These are phyloP conservation scores for Barbarea vulgaris DNA, from an alignment of 345 rosid species.

Conservation along the genomic window DNA sequence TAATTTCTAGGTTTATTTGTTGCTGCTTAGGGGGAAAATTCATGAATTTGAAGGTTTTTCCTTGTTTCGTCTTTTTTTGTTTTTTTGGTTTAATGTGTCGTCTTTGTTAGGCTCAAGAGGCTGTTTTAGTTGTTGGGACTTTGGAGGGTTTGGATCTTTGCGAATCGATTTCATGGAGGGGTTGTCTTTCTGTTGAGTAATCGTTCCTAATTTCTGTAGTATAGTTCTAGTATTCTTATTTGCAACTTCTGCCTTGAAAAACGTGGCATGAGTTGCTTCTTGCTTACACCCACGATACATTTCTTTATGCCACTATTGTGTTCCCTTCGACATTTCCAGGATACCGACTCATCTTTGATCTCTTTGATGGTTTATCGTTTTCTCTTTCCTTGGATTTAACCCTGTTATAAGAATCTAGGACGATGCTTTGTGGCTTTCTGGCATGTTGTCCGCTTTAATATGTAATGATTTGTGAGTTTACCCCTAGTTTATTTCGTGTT, in stretches of 20 bases:
- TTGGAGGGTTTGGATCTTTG: too few relatives aligned
- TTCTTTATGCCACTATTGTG: neutral
- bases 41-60: neutral
- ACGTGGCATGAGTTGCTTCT: neutral
- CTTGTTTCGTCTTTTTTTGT: neutral
- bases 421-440: neutral
- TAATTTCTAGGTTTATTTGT: neutral
- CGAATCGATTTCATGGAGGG: too few relatives aligned
- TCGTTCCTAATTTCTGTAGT: too few relatives aligned
- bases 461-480: neutral
- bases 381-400: neutral
- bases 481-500: conserved; percentile 3
- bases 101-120: neutral
- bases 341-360: neutral
- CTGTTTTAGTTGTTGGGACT: too few relatives aligned
- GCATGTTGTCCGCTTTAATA: neutral
- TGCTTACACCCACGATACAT: neutral
- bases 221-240: neutral
- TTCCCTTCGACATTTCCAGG: neutral
- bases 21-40: neutral
- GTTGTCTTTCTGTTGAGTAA: too few relatives aligned
- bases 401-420: neutral
- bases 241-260: neutral
- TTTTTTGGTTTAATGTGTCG: too few relatives aligned
- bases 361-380: neutral